phyloP scores from a whole-genome alignment of 176 grass and related monocot species.

The Metroxylon sagu region DNA sequence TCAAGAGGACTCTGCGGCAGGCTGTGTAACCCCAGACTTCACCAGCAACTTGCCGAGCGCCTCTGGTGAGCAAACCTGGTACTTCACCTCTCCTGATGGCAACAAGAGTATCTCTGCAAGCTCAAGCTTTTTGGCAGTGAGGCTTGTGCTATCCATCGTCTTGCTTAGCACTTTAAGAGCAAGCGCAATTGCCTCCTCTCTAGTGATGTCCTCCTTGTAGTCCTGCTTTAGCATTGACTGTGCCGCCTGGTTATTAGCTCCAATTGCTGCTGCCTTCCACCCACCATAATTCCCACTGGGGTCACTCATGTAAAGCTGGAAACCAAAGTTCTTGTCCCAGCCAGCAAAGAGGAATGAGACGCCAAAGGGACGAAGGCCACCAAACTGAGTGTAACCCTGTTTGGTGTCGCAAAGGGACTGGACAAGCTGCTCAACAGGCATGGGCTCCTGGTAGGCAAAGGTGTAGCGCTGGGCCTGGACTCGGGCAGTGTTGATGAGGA shows the following conservation, averaged over 20 bases:
- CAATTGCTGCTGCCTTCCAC: conserved; percentile 1
- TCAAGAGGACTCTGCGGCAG: neutral
- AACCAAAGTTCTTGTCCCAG: neutral
- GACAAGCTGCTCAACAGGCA: neutral
- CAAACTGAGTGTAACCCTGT: conserved; percentile 2
- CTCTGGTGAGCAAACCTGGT: neutral
- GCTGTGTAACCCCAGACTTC: neutral
- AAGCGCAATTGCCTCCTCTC: neutral
- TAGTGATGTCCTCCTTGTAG: neutral
- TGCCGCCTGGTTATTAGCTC: neutral
- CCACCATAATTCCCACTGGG: neutral
- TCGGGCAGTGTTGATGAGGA: conserved; percentile 2
- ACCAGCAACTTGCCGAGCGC: neutral
- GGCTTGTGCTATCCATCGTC: neutral
- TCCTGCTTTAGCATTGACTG: neutral
- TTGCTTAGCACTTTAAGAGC: neutral
- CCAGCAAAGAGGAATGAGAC: neutral
- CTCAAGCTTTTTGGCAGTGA: neutral
- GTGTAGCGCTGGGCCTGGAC: neutral
- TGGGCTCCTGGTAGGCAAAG: neutral
- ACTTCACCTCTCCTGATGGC: neutral
- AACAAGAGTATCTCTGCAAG: neutral
- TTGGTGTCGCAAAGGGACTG: neutral
- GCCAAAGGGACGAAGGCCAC: neutral
- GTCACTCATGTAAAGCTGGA: conserved; percentile 1